Percentiles rank a stretch among this genome's conserved stretches.
Evolutionary conservation across 2,329 filamentous ascomycete genomes (phyloP).

Genomic region (Penicillium aurantiogriseum): DNA sequence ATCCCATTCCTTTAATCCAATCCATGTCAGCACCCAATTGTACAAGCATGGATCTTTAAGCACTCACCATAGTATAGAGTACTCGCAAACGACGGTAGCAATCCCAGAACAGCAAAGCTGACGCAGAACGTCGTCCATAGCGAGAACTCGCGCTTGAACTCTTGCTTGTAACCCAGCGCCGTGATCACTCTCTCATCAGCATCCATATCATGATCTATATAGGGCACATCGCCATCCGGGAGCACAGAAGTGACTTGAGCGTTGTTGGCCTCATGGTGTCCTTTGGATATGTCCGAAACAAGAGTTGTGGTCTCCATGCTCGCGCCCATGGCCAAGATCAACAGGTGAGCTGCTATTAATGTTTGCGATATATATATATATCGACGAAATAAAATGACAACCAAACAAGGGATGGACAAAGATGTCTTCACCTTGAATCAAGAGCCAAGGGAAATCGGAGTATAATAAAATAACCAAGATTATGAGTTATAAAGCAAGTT

Average conservation of each 20-base stretch:
- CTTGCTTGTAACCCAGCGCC: slow-evolving; percentile 55
- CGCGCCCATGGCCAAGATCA: background rate
- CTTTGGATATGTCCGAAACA: slow-evolving; percentile 13
- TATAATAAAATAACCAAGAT: slow-evolving; percentile 9
- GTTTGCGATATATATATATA: background rate
- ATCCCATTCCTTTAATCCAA: slow-evolving; percentile 46
- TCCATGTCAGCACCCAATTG: background rate
- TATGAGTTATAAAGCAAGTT: background rate
- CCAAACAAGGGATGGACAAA: background rate
- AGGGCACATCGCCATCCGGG: slow-evolving; percentile 39
- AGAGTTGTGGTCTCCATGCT: slow-evolving; percentile 14
- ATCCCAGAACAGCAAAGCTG: slow-evolving; percentile 68
- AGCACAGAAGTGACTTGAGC: slow-evolving; percentile 39
- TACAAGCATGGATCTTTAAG: background rate
- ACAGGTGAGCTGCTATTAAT: no score
- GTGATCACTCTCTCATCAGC: slow-evolving; percentile 44
- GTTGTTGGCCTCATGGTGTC: slow-evolving; percentile 27
- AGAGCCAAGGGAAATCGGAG: background rate
- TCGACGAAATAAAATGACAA: background rate
- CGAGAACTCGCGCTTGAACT: slow-evolving; percentile 69
- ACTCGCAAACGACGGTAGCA: slow-evolving; percentile 69
- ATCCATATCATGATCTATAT: slow-evolving; percentile 36
- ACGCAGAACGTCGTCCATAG: slow-evolving; percentile 74
- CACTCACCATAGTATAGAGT: slow-evolving; percentile 66
- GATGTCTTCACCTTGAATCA: background rate